phyloP scores from a whole-genome alignment of 257 asterid genomes.

The Plantago elongata region DNA sequence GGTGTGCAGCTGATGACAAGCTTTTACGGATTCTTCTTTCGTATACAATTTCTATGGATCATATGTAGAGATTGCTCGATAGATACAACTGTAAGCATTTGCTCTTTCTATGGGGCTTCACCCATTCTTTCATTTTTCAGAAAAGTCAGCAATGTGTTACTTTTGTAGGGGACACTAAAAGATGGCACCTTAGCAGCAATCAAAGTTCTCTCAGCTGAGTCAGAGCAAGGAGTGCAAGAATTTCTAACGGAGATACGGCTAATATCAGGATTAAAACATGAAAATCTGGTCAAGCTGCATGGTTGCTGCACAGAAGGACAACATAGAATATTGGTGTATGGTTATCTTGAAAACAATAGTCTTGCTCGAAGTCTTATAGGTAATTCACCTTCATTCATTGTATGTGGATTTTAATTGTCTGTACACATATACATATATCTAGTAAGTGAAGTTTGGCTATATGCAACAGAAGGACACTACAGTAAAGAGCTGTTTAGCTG shows the following conservation, averaged over 20 bases:
- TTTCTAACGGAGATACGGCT: conserved; percentile 63
- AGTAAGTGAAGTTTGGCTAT: conserved; percentile 14
- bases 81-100: no score
- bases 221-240: conserved; percentile 72
- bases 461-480: conserved; percentile 35
- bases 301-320: conserved; percentile 82
- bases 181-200: conserved; percentile 72
- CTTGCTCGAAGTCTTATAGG: conserved; percentile 87
- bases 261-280: conserved; percentile 73
- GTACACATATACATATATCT: not conserved
- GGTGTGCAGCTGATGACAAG: no score
- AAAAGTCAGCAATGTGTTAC: conserved; percentile 9
- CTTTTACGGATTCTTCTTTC: no score
- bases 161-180: conserved; percentile 64
- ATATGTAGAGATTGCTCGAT: no score
- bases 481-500: conserved; percentile 46
- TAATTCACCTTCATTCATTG: conserved; percentile 16
- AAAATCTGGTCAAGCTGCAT: conserved; percentile 67
- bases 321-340: conserved; percentile 79
- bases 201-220: conserved; percentile 81
- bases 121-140: not conserved
- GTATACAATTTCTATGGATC: no score
- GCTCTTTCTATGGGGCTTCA: not conserved
- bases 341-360: conserved; percentile 85
- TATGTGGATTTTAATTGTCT: not conserved